phyloP scores from a whole-genome alignment of 306 rosid genomes.

The Corylus avellana region DNA sequence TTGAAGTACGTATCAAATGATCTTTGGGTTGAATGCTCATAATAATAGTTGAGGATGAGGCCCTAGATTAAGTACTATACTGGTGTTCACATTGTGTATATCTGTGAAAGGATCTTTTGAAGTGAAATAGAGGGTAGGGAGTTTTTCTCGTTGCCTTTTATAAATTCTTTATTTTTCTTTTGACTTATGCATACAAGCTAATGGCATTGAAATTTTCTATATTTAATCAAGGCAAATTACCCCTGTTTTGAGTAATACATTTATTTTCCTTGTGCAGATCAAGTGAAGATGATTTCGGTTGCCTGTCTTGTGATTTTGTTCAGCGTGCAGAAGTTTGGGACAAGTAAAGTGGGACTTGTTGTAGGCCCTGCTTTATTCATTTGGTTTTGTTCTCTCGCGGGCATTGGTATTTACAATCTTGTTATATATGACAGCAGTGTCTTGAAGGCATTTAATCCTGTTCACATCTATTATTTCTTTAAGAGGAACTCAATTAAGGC shows the following conservation, averaged over 20 bases:
- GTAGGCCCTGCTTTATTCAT: constrained; percentile 94
- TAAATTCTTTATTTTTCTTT: background rate
- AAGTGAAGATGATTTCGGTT: constrained; percentile 91
- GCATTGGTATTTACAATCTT: constrained; percentile 85
- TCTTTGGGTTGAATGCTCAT: background rate
- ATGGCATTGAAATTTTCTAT: background rate
- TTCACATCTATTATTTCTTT: constrained; percentile 86
- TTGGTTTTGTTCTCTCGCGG: constrained; percentile 93
- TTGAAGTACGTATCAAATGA: background rate
- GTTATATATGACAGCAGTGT: constrained; percentile 71
- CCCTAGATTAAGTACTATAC: background rate
- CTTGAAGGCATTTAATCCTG: constrained; percentile 86
- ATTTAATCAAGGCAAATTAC: background rate
- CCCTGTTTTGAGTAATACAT: background rate
- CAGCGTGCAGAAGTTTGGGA: constrained; percentile 95
- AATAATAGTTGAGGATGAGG: background rate
- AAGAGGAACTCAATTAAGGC: constrained; percentile 93
- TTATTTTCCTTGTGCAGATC: constrained; percentile 60
- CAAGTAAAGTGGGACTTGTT: constrained; percentile 90
- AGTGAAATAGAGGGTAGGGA: background rate
- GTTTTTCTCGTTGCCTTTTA: background rate
- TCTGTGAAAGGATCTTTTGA: background rate
- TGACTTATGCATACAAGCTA: background rate
- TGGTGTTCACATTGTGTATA: background rate
- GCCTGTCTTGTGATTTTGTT: constrained; percentile 79